These are phyloP conservation scores for Senna tora DNA, from an alignment of 306 rosid species.

Conservation along the genomic window DNA sequence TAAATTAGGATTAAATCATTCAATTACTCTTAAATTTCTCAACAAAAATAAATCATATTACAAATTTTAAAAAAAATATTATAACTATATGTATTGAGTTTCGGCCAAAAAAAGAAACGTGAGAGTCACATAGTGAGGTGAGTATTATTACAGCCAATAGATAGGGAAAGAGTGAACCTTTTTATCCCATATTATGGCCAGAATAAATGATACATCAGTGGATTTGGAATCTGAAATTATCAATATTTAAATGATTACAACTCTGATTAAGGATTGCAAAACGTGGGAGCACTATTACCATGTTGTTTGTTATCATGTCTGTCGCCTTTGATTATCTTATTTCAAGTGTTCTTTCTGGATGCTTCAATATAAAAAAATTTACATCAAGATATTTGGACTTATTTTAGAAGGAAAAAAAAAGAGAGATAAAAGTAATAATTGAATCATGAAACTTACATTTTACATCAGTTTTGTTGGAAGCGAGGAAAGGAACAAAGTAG, in stretches of 20 bases:
- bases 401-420: no score
- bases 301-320: not conserved
- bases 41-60: no score
- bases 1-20: no score
- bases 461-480: no score
- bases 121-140: not conserved
- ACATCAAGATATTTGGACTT: no score
- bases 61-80: no score
- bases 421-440: no score
- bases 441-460: no score
- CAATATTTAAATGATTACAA: not conserved
- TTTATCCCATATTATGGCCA: not conserved
- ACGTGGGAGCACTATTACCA: conserved; percentile 4
- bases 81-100: no score
- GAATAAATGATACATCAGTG: not conserved
- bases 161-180: not conserved
- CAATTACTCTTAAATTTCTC: no score
- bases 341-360: not conserved
- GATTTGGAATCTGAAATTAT: conserved; percentile 2
- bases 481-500: no score
- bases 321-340: not conserved
- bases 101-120: no score
- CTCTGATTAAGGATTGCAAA: not conserved
- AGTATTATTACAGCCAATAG: not conserved
- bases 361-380: not conserved